Percentiles rank a stretch among this genome's conserved stretches.
Conservation (phyloP, 23 red algal genomes). For the Gracilaria vermiculophylla region DNA sequence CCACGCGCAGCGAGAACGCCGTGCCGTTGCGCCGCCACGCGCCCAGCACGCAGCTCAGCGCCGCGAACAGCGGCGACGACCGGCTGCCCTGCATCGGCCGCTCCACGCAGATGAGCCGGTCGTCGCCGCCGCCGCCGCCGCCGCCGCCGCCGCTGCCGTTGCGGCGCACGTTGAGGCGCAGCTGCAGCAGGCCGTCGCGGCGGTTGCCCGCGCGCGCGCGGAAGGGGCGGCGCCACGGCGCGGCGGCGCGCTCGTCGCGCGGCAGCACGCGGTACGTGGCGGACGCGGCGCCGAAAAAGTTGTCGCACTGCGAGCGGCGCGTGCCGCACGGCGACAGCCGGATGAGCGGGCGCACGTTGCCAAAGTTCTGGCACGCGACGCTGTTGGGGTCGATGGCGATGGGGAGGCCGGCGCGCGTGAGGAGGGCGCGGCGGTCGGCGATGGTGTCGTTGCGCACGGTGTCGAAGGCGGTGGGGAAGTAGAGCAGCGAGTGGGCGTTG, state of each 20-base stretch:
- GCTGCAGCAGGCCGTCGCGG: not conserved
- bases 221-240: not conserved
- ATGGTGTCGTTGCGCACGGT: not conserved
- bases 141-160: not conserved
- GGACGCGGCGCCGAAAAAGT: not conserved
- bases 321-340: not conserved
- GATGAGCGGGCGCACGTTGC: not conserved
- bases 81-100: not conserved
- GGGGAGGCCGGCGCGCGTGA: too few relatives aligned
- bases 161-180: not conserved
- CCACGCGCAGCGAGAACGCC: not conserved
- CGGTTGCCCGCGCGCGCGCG: not conserved
- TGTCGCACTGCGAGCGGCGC: not conserved
- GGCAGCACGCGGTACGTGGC: not conserved
- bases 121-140: not conserved
- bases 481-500: not conserved
- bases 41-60: slow-evolving; percentile 3
- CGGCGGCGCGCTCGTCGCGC: not conserved
- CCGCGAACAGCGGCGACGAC: not conserved
- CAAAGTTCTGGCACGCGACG: not conserved
- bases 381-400: not conserved
- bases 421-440: not conserved
- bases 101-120: slow-evolving; percentile 5
- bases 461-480: slow-evolving; percentile 22
- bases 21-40: not conserved